Percentiles rank a stretch among this genome's conserved stretches.
These are phyloP conservation scores for Lipomyces kockii DNA, from an alignment of 805 yeast genomes.

Conservation along the genomic window DNA sequence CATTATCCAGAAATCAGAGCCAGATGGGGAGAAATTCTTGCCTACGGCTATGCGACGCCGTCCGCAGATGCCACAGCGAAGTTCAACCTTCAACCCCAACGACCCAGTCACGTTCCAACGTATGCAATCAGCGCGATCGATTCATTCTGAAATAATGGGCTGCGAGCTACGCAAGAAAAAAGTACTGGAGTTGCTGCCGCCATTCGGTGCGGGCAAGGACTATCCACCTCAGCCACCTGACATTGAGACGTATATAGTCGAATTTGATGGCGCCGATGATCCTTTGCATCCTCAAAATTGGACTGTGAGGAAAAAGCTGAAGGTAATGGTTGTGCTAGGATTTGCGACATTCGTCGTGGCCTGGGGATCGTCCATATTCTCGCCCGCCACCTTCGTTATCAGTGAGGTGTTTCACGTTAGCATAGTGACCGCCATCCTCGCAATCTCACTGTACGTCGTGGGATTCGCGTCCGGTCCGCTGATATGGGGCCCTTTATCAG, in stretches of 20 bases:
- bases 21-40: not conserved
- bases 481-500: constrained; percentile 77
- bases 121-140: constrained; percentile 24
- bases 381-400: constrained; percentile 57
- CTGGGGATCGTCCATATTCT: constrained; percentile 80
- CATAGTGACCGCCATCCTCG: constrained; percentile 66
- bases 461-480: constrained; percentile 88
- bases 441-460: constrained; percentile 74
- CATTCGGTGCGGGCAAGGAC: constrained; percentile 15
- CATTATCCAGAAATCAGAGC: not conserved
- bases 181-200: not conserved
- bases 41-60: not conserved
- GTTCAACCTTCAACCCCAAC: constrained; percentile 1
- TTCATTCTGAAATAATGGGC: constrained; percentile 19
- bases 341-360: constrained; percentile 57
- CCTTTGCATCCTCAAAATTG: constrained; percentile 83
- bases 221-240: constrained; percentile 12
- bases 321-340: constrained; percentile 53
- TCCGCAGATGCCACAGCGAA: not conserved
- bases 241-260: constrained; percentile 59
- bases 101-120: constrained; percentile 24
- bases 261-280: constrained; percentile 77
- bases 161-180: constrained; percentile 12
- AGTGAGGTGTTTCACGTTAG: constrained; percentile 62
- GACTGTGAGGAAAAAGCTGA: constrained; percentile 56